Evolutionary conservation across 768 basidiomycete species (phyloP).

Genomic region (Lentinula lateritia): DNA sequence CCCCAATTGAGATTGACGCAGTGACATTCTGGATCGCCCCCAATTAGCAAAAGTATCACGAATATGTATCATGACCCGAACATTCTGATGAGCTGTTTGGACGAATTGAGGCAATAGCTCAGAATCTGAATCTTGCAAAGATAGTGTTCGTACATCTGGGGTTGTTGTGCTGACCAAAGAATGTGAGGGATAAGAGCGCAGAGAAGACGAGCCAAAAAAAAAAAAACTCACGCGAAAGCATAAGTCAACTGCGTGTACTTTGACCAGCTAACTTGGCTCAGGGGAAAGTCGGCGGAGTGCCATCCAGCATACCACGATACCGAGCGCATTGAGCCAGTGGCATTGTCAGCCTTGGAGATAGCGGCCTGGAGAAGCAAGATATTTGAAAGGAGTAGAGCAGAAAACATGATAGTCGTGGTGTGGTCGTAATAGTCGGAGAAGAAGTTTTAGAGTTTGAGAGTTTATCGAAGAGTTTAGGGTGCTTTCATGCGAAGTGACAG

Average conservation of each 20-base stretch:
- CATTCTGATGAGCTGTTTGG: constrained; percentile 34
- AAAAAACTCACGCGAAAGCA: constrained; percentile 51
- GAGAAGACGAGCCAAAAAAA: not conserved
- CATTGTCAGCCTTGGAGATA: not conserved
- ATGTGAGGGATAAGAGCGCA: not conserved
- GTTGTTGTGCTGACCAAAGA: constrained; percentile 31
- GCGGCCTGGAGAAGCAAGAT: not conserved
- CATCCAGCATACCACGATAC: constrained; percentile 41
- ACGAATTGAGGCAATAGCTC: constrained; percentile 53
- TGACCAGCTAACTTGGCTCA: constrained; percentile 40
- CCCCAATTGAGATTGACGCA: constrained; percentile 59
- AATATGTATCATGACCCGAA: constrained; percentile 20
- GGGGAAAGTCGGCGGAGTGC: constrained; percentile 36
- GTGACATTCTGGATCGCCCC: constrained; percentile 39
- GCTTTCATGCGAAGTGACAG: not conserved
- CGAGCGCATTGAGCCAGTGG: not conserved
- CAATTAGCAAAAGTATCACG: constrained; percentile 18
- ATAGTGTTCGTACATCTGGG: constrained; percentile 26
- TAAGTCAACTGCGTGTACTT: constrained; percentile 53
- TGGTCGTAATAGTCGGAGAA: not conserved
- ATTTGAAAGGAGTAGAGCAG: not conserved
- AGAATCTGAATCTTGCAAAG: constrained; percentile 37
- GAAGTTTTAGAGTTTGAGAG: not conserved
- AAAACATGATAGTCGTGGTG: not conserved
- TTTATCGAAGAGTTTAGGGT: no score